Conservation (phyloP, 371 early-diverging fungal species). For the Blakeslea trispora region DNA sequence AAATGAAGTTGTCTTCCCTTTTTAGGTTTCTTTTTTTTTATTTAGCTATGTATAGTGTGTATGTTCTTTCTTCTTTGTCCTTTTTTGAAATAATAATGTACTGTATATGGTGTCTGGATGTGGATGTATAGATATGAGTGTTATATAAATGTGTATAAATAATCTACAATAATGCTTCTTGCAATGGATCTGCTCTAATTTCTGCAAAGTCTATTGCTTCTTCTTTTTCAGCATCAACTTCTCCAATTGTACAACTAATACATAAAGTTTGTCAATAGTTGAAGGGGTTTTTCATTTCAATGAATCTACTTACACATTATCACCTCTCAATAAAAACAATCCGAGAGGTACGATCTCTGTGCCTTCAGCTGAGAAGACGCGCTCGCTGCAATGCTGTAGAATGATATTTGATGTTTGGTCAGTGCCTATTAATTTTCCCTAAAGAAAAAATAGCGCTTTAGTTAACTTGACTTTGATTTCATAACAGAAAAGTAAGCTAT, state of each 20-base stretch:
- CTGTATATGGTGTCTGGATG: too few relatives aligned
- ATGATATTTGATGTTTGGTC: conserved; percentile 84
- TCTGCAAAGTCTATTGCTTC: conserved; percentile 40
- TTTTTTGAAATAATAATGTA: too few relatives aligned
- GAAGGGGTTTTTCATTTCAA: neutral
- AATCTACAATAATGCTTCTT: conserved; percentile 21
- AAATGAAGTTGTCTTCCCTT: neutral
- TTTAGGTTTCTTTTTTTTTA: too few relatives aligned
- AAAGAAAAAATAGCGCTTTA: conserved; percentile 7
- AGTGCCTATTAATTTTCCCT: conserved; percentile 76
- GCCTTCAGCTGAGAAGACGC: conserved; percentile 75
- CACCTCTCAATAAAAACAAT: conserved; percentile 78
- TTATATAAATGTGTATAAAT: neutral
- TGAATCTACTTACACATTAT: conserved; percentile 62
- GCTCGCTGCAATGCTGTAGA: conserved; percentile 70
- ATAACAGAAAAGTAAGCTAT: conserved; percentile 13
- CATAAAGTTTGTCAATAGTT: neutral
- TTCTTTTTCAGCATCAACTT: conserved; percentile 52
- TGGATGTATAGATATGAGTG: neutral
- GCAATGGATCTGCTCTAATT: conserved; percentile 50
- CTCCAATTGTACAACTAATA: conserved; percentile 48
- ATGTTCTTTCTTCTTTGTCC: too few relatives aligned
- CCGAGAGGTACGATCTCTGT: conserved; percentile 75
- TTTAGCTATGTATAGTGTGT: too few relatives aligned
- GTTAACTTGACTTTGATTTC: neutral